Base-by-base conservation (phyloP, 2,329 filamentous ascomycete species). In the Colletotrichum ledebouriae region DNA sequence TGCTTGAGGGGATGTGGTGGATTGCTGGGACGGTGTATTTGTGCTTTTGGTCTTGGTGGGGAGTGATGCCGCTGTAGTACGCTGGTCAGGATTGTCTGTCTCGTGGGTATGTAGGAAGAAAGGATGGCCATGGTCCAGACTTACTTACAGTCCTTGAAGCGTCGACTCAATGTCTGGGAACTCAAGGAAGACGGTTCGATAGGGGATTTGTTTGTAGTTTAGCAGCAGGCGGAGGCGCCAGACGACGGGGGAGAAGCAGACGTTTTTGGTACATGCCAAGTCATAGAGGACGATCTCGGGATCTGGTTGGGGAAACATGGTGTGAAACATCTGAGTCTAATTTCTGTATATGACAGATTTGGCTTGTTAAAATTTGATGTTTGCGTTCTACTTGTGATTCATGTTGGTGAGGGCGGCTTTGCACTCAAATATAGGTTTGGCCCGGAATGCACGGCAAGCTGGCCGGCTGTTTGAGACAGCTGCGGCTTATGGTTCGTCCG, bases 211-310 rank as follows among this genome's bases (percentile, higher is more conserved):
- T 25, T 56, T 56, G 52, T 56, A 56, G 34, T 56, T 56, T 12
- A 56, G 52, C 11, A 56, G 13, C 6, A 56, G 52, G 34, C 52
- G 52, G 6, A 56, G 41, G 52, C 52, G 52, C 52, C 52, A 56
- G 1, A 56, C 52, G 0, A 37, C 34, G 2, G 52, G 52, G 17
- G 52, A 55, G 52, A 55, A 55, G 34, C 52, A 55, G 52, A 34
- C 22, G 34, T 41, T 55, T 6, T 22, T 55, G 0, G 52, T 55
- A 33, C 34, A 39, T 17, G 34, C 52, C n/a, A 39, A 29, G n/a
- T 39, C 33, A 20, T 41, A 41, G 25, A 52, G 49, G 12, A 0
- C 33, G 0, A 52, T 6, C 12, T 52, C 49, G 25, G 49, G 49
- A 2, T 6, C n/a, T n/a, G 49, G n/a, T 12, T 4, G 5, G 29